Evolutionary conservation across 2,329 filamentous ascomycete genomes (phyloP), one percentile per base, ranked within the genome.

Genomic region (Leptosphaerulina australis): DNA sequence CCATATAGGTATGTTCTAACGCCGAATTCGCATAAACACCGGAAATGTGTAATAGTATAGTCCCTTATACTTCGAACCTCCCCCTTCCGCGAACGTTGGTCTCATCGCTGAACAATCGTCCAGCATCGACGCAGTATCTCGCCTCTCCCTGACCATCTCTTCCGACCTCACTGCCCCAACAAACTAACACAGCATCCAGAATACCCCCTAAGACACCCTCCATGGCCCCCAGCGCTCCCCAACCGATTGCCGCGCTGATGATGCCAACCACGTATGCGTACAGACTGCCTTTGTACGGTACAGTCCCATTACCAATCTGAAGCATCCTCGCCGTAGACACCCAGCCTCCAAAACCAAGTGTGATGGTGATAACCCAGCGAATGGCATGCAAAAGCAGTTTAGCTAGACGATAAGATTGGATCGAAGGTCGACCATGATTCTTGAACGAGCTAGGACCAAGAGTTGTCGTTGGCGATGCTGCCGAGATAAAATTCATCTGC

Each of bases 241-340:
- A 99, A 6, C 94, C 94, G 61, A 99, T 97, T 45, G 93, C 91
- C 53, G 90, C 91, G 12, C 94, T 94, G 60, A 97, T 88, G 56
- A 99, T 74, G 8, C 92, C 94, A 17, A 99, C 90, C 1, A 97
- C 84, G 67, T 97, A 99, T 2, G 93, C 94, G 71, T 99, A 99
- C 18, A 94, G 80, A 63, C 91, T 96, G 7, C 94, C 94, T 35
- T 84, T 84, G 40, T 72, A 76, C 37, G 48, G 72, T 63, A 55
- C 73, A 55, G 38, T 48, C 73, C 85, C 52, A 76, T 75, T 66
- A 76, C 69, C 78, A 15, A 94, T 78, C 41, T 82, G 79, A 3
- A 97, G 78, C 73, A 88, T 87, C 56, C 90, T 86, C 9, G 94
- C 92, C 26, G 92, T 96, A 36, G 90, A 88, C 7, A 97, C 90